These are phyloP conservation scores for Laburnicola sp. DNA, from an alignment of 2,329 filamentous ascomycete species.

Conservation along the genomic window DNA sequence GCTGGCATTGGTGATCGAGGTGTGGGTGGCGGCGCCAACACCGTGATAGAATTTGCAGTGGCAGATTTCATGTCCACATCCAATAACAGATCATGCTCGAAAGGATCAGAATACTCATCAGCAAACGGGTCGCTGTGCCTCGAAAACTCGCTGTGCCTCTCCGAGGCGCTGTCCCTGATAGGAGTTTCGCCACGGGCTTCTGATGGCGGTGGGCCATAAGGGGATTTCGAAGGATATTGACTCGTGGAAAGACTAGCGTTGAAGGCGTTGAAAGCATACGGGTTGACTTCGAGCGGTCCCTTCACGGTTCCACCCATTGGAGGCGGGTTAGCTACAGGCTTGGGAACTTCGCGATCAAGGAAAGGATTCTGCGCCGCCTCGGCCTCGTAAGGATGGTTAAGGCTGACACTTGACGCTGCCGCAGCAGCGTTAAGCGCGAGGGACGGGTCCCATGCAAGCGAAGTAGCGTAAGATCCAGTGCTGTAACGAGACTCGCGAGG, in stretches of 20 bases:
- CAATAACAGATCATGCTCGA: slow-evolving; percentile 36
- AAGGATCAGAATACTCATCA: too few species aligned
- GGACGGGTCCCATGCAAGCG: slow-evolving; percentile 7
- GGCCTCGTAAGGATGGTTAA: slow-evolving; percentile 6
- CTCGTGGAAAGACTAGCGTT: slow-evolving; percentile 14
- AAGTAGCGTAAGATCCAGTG: slow-evolving; percentile 6
- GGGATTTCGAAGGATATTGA: slow-evolving; percentile 28
- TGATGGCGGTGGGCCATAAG: slow-evolving; percentile 17
- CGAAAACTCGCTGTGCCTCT: slow-evolving; percentile 23
- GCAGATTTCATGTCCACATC: slow-evolving; percentile 33
- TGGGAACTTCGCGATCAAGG: slow-evolving; percentile 24
- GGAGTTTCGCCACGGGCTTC: slow-evolving; percentile 11
- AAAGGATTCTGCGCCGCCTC: slow-evolving; percentile 17
- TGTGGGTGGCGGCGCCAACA: slow-evolving; percentile 27
- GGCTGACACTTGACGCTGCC: slow-evolving; percentile 4
- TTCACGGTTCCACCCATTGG: slow-evolving; percentile 15
- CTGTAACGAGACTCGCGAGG: slow-evolving; percentile 15
- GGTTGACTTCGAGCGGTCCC: slow-evolving; percentile 22
- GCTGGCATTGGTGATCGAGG: slow-evolving; percentile 19
- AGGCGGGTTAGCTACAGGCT: slow-evolving; percentile 26
- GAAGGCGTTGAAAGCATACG: slow-evolving; percentile 19
- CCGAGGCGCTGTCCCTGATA: slow-evolving; percentile 13
- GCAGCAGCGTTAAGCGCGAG: slow-evolving; percentile 4
- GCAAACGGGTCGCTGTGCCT: too few species aligned
- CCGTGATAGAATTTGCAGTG: slow-evolving; percentile 32